phyloP scores from a whole-genome alignment of 2,329 filamentous ascomycete species.

The Torrubiellomyces zombiae region DNA sequence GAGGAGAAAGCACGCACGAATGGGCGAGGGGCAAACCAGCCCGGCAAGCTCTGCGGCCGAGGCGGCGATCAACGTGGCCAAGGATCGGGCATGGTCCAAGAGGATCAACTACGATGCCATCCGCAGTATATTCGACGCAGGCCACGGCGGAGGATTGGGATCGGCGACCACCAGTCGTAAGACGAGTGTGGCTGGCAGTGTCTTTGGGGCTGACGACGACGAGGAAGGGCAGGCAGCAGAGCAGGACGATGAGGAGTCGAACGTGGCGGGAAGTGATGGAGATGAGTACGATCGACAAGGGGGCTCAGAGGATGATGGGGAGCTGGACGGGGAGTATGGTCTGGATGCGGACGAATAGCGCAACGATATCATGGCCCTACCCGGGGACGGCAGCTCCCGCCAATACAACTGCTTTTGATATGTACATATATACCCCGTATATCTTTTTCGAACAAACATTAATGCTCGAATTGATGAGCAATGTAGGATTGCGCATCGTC shows the following conservation, averaged over 20 bases:
- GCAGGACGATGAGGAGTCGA: constrained; percentile 17
- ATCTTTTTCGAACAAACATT: no score
- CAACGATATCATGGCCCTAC: no score
- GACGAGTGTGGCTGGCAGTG: constrained; percentile 21
- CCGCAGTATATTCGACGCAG: constrained; percentile 36
- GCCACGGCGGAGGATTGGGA: constrained; percentile 26
- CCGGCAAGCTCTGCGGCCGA: constrained; percentile 53
- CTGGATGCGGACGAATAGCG: constrained; percentile 11
- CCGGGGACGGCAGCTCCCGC: no score
- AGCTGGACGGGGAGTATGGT: constrained; percentile 20
- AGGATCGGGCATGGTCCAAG: constrained; percentile 51
- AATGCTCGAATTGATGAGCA: no score
- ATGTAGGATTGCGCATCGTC: no score
- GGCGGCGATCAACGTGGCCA: constrained; percentile 50
- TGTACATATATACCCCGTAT: no score
- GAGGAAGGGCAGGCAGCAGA: constrained; percentile 14
- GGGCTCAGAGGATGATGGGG: constrained; percentile 17
- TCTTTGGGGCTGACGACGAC: constrained; percentile 17
- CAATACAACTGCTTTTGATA: no score
- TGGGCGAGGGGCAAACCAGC: constrained; percentile 47
- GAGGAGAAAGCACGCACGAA: constrained; percentile 36
- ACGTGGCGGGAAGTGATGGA: constrained; percentile 18
- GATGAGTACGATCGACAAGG: constrained; percentile 14
- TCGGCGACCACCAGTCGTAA: constrained; percentile 32
- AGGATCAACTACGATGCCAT: constrained; percentile 60